These are phyloP conservation scores for Lachnellula subtilissima DNA, from an alignment of 2,329 filamentous ascomycete species.

Conservation along the genomic window DNA sequence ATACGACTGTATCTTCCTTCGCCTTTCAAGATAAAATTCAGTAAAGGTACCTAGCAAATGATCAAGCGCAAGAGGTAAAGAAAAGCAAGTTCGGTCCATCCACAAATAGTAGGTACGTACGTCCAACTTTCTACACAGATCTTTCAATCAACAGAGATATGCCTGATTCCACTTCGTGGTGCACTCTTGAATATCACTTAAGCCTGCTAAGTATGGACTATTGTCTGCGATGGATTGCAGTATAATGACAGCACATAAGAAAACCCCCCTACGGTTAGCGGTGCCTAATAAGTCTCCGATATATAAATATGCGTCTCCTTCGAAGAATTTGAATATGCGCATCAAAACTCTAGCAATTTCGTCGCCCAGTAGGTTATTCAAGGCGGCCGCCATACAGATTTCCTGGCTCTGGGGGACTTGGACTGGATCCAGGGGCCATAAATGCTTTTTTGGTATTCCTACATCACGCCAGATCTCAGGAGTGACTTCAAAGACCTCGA, in stretches of 20 bases:
- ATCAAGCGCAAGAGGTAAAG: too few species aligned
- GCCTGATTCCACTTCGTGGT: not conserved
- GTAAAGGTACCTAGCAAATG: too few species aligned
- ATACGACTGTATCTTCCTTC: too few species aligned
- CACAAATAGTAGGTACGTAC: too few species aligned
- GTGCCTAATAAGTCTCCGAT: not conserved
- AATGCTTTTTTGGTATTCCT: too few species aligned
- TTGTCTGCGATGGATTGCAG: conserved; percentile 1
- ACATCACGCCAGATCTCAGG: too few species aligned
- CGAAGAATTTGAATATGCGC: not conserved
- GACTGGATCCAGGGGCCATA: too few species aligned
- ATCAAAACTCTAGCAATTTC: not conserved
- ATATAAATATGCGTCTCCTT: not conserved
- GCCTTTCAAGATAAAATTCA: too few species aligned
- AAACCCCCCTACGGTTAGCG: not conserved
- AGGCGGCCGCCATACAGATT: not conserved
- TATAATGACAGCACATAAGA: conserved; percentile 1
- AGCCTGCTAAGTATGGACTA: not conserved
- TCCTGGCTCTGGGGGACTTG: not conserved
- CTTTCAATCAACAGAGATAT: not conserved
- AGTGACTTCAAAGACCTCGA: too few species aligned
- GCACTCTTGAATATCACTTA: not conserved
- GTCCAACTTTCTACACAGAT: too few species aligned
- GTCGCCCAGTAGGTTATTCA: not conserved
- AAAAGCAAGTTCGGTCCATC: too few species aligned